These are phyloP conservation scores for Cordyceps cateniannulata DNA, from an alignment of 2,329 filamentous ascomycete species.

Conservation along the genomic window DNA sequence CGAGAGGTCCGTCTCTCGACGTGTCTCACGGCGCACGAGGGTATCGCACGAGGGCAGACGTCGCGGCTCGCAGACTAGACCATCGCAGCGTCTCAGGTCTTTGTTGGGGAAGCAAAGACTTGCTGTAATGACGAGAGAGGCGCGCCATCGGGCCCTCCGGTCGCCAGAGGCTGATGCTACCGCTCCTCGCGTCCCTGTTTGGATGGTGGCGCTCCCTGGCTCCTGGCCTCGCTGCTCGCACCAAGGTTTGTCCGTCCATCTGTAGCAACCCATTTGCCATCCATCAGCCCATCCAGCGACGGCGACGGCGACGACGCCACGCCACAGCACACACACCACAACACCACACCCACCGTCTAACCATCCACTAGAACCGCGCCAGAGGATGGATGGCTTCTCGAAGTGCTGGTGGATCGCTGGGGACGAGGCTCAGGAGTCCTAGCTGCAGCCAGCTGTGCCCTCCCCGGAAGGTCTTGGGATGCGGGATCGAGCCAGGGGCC, in stretches of 20 bases:
- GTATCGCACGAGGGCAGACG: no score
- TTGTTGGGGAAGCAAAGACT: neutral
- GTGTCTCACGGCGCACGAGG: neutral
- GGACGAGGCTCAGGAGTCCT: neutral
- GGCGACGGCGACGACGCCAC: neutral
- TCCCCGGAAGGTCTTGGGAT: neutral
- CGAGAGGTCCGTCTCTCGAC: neutral
- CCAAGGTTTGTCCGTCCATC: neutral
- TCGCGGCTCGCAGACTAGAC: neutral
- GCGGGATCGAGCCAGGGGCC: constrained; percentile 18
- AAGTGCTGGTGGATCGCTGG: neutral
- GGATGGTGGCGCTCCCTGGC: constrained; percentile 1
- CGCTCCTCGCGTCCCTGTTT: neutral
- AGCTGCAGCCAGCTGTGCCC: constrained; percentile 12
- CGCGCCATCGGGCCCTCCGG: constrained; percentile 5
- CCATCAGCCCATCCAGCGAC: neutral
- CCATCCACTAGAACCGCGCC: neutral
- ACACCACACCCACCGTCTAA: neutral
- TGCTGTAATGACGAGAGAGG: constrained; percentile 8
- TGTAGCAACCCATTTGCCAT: neutral
- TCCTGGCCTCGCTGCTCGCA: neutral
- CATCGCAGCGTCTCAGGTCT: neutral
- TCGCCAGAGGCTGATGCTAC: neutral
- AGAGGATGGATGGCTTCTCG: constrained; percentile 2
- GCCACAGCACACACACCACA: neutral